Evolutionary conservation across 2,329 filamentous ascomycete genomes (phyloP).

Genomic region (Coniochaeta hoffmannii): DNA sequence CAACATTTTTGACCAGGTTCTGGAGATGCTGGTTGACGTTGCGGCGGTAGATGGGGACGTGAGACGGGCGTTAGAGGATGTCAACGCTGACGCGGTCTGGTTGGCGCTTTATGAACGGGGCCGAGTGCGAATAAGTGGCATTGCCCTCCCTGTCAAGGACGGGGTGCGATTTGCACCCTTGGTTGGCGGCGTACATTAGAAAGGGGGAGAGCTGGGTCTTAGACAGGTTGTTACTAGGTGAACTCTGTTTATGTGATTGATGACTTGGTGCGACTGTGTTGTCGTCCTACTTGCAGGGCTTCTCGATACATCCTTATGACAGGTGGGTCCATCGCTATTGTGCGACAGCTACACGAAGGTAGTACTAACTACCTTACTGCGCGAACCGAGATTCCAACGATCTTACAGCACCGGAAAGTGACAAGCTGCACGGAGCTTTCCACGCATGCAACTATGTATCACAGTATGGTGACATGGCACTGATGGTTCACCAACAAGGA

Average conservation of each 20-base stretch:
- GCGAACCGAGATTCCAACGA: not conserved
- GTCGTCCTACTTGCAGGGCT: no score
- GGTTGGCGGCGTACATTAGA: no score
- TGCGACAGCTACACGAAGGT: no score
- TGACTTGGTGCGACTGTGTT: not conserved
- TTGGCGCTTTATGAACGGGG: conserved; percentile 47
- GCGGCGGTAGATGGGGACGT: conserved; percentile 39
- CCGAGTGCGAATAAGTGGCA: conserved; percentile 20
- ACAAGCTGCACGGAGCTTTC: not conserved
- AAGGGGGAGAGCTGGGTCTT: no score
- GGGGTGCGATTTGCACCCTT: conserved; percentile 29
- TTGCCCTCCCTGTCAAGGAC: conserved; percentile 31
- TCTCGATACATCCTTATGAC: not conserved
- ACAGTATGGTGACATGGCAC: not conserved
- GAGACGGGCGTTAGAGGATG: conserved; percentile 48
- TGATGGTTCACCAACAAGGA: no score
- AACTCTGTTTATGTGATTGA: not conserved
- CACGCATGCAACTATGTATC: not conserved
- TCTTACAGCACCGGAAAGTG: not conserved
- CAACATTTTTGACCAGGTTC: conserved; percentile 62
- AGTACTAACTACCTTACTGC: not conserved
- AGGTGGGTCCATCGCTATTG: not conserved
- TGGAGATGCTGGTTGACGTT: conserved; percentile 51
- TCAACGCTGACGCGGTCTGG: conserved; percentile 76
- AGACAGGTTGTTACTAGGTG: not conserved